Conservation (phyloP, 306 rosid genomes). For the Amphicarpaea edgeworthii region DNA sequence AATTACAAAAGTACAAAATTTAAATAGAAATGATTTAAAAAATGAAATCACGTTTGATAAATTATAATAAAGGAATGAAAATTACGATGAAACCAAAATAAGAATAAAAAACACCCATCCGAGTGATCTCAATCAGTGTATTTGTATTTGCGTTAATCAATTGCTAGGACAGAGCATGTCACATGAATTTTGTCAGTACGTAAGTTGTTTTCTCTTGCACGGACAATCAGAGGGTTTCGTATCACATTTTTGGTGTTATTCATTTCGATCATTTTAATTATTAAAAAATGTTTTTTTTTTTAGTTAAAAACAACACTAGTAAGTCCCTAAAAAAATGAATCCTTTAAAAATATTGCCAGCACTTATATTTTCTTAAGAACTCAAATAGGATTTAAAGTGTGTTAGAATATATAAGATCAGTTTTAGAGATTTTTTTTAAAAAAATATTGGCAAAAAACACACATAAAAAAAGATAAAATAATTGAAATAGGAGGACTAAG, state of each 20-base stretch:
- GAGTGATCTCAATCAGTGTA: neutral
- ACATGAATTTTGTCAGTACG: slow-evolving; percentile 43
- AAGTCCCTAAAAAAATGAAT: no score
- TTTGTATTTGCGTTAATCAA: neutral
- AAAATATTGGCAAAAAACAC: no score
- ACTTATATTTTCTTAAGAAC: no score
- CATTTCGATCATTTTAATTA: neutral
- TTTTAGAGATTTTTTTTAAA: no score
- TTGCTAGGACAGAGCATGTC: slow-evolving; percentile 26
- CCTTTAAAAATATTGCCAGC: no score
- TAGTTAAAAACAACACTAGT: neutral
- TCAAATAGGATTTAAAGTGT: no score
- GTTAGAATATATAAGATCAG: no score
- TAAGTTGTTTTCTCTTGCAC: neutral
- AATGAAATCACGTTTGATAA: neutral
- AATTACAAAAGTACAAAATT: neutral
- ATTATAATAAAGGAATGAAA: neutral
- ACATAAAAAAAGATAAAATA: no score
- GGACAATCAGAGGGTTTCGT: neutral
- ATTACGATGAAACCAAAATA: neutral
- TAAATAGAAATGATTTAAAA: neutral
- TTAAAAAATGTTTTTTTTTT: neutral
- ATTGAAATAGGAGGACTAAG: no score
- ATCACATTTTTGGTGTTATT: neutral
- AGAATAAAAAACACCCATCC: neutral